Conservation (phyloP, 768 basidiomycete genomes). For the Lyophyllum semitale region DNA sequence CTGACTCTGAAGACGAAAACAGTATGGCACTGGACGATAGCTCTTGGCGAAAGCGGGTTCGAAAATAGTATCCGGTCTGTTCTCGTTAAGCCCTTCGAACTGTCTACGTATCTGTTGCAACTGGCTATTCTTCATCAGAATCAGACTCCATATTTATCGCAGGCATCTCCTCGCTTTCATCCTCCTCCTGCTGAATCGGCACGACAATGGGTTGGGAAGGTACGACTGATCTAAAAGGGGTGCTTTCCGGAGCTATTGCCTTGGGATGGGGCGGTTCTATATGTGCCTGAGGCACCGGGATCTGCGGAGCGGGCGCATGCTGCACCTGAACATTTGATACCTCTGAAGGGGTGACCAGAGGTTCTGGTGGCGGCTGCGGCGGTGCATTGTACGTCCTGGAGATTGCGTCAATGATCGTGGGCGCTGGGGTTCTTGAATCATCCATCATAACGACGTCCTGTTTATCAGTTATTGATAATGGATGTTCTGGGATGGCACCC, state of each 20-base stretch:
- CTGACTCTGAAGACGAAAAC: conserved; percentile 40
- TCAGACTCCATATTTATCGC: conserved; percentile 79
- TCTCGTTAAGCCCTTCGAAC: background rate
- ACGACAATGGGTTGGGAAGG: background rate
- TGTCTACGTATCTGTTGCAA: background rate
- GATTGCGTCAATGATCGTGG: background rate
- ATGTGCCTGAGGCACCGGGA: background rate
- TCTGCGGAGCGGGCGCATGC: background rate
- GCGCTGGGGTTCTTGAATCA: background rate
- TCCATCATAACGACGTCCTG: conserved; percentile 30
- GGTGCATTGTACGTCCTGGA: background rate
- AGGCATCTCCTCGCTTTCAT: conserved; percentile 67
- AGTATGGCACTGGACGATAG: conserved; percentile 24
- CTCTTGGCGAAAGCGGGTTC: conserved; percentile 37
- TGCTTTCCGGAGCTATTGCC: background rate
- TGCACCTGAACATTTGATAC: background rate
- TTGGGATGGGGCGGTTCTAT: conserved; percentile 1
- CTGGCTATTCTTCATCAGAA: conserved; percentile 55
- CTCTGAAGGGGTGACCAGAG: background rate
- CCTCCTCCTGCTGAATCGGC: conserved; percentile 33
- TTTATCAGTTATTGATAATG: conserved; percentile 17
- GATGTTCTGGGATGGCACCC: conserved; percentile 8
- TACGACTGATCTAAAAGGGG: background rate
- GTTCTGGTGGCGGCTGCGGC: background rate
- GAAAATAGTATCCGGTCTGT: conserved; percentile 15